Evolutionary conservation across 441 rosid species (phyloP).

Genomic region (Croton laevigatus): DNA sequence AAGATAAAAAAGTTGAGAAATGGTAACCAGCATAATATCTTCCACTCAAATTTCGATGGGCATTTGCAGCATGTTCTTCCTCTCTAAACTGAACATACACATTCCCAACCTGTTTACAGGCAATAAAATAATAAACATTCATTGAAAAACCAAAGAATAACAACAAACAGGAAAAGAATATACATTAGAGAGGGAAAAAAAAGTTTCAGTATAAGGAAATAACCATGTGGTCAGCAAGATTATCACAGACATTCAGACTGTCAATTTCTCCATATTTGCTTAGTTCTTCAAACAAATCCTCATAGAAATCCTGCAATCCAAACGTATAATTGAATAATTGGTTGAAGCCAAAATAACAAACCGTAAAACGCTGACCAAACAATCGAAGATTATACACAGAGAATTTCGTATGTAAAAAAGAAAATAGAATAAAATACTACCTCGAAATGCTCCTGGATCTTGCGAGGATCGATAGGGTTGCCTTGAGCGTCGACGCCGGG

Average conservation of each 20-base stretch:
- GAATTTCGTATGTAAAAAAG: neutral
- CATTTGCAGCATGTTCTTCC: constrained; percentile 73
- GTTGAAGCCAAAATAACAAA: neutral
- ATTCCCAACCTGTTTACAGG: constrained; percentile 51
- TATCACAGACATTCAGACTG: constrained; percentile 72
- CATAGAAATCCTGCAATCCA: constrained; percentile 37
- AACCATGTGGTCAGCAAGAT: constrained; percentile 76
- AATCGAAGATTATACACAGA: neutral
- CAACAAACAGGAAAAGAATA: neutral
- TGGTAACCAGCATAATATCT: constrained; percentile 54
- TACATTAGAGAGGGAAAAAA: neutral
- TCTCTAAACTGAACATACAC: constrained; percentile 81
- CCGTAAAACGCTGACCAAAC: neutral
- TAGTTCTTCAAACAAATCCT: constrained; percentile 55
- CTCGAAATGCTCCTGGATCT: constrained; percentile 47
- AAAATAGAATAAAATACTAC: neutral
- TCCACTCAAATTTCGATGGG: constrained; percentile 53
- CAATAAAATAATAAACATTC: neutral
- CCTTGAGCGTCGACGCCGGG: constrained; percentile 46
- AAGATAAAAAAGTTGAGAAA: neutral
- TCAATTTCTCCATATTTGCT: constrained; percentile 63
- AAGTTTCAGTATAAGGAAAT: neutral
- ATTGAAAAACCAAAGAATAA: neutral
- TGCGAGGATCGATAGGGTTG: constrained; percentile 41
- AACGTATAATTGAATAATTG: neutral